Base-by-base conservation (phyloP, 2,329 filamentous ascomycete species). In the Orbilia brochopaga region DNA sequence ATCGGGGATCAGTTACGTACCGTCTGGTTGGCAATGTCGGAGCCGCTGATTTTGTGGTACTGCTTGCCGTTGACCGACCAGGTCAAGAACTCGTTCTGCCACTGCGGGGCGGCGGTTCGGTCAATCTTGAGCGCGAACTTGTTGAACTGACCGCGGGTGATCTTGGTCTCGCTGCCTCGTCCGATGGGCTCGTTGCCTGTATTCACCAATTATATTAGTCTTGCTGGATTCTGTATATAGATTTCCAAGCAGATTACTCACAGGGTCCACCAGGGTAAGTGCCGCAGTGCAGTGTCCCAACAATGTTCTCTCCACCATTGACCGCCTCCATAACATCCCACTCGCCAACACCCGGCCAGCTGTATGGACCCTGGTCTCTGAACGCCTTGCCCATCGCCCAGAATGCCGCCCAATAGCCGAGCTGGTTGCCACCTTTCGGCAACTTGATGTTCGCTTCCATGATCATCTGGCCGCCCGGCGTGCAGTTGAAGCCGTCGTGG, bases 281-380 rank as follows among this genome's bases (percentile, higher is more conserved):
- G 24, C 77, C 81, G 76, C 81, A 83, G 77, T 83, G 82, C 1
- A 81, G 75, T 0, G 79, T 81, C 44, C 80, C 78, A 73, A 79
- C 79, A 30, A 78, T 77, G 7, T 66, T 77, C 24, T 70, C 42
- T 24, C 76, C 75, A 35, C 81, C 82, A 76, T 82, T 82, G 57
- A 80, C 75, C 7, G 78, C 76, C 76, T 83, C 82, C 64, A 83
- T 75, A 54, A 83, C 78, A 77, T 83, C 82, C 62, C 83, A 78
- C 77, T 83, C 82, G 56, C 80, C 80, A 15, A 79, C 74, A 4
- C 72, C 56, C 0, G 82, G 82, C 82, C 82, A 83, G 67, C 79
- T 79, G 13, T 73, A 75, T 69, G 80, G 79, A 13, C 55, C 54
- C 67, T 79, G 78, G 44, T 75, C 75, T 37, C 81, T 79, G 76